Percentiles rank a stretch among this genome's conserved stretches.
Evolutionary conservation across 1,139 yeast species (phyloP).

Genomic region (Sugiyamaella neomexicana): DNA sequence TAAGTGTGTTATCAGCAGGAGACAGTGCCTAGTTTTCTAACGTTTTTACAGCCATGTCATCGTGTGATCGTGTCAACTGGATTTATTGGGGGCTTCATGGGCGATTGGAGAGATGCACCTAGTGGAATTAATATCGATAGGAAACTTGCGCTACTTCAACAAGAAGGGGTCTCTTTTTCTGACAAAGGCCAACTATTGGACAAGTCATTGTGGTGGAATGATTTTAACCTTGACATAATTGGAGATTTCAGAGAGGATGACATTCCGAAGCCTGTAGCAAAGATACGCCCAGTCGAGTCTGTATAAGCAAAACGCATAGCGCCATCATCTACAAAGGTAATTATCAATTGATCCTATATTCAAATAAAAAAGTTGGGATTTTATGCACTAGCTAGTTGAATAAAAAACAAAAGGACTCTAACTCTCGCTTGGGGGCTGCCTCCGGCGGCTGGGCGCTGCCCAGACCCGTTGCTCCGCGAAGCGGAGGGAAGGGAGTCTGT

Average conservation of each 20-base stretch:
- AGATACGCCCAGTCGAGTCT: too few relatives aligned
- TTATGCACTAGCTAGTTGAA: neutral
- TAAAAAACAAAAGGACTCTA: too few relatives aligned
- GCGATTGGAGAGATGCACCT: constrained; percentile 20
- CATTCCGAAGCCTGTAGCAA: too few relatives aligned
- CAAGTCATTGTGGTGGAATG: constrained; percentile 14
- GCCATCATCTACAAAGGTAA: too few relatives aligned
- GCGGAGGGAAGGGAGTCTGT: too few relatives aligned
- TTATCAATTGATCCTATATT: too few relatives aligned
- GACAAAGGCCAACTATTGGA: constrained; percentile 12
- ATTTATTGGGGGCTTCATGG: constrained; percentile 16
- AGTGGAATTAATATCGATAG: constrained; percentile 15
- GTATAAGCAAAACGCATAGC: too few relatives aligned
- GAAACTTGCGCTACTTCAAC: constrained; percentile 6
- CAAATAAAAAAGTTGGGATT: too few relatives aligned
- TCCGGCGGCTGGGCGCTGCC: too few relatives aligned
- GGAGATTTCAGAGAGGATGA: neutral
- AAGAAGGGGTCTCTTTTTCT: constrained; percentile 16
- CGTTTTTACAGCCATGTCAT: constrained; percentile 17
- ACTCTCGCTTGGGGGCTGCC: too few relatives aligned
- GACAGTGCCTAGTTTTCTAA: neutral
- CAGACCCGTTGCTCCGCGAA: too few relatives aligned
- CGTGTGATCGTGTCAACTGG: constrained; percentile 16
- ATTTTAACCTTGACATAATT: constrained; percentile 2
- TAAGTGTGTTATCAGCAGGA: neutral